Evolutionary conservation across 129 eudicot species (phyloP), one percentile per base, ranked within the genome.

Genomic region (Gnaphalium uliginosum): DNA sequence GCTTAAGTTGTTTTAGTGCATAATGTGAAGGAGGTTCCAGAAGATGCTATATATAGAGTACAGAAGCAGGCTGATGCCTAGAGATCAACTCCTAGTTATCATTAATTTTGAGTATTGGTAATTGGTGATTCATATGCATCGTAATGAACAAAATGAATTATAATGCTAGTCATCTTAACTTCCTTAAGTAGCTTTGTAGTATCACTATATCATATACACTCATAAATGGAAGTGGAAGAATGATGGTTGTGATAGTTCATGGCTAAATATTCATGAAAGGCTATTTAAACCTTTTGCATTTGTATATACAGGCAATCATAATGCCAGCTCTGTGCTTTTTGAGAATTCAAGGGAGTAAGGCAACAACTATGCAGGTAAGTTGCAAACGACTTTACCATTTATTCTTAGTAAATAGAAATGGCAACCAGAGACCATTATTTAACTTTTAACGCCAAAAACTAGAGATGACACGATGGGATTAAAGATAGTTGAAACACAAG

Each of bases 251-350:
- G 39, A 33, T 33, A 33, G 39, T 6, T 33, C 11, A 27, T 54
- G 60, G 1, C 60, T 4, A 15, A 3, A 32, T 32, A 30, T 30
- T 66, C 15, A 3, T 35, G 71, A 51, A 19, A 33, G 71, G 43
- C 43, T 24, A 5, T 4, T 63, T 25, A 41, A 41, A 41, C 48
- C 13, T 41, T 41, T 4, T 41, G 48, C 48, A 41, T 41, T 11
- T 41, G 48, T 41, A 15, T 41, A 41, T 17, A 46, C 76, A 92
- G 98, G 92, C 98, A n/a, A 76, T 92, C 4, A 78, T 92, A 64
- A 37, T 92, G 81, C 98, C 98, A 75, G 88, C 98, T 66, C 66
- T 89, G 41, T 87, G 96, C 79, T 92, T 84, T 79, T 60, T 89
- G 69, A 88, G 62, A 82, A 87, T 89, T 71, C 65, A 84, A 72